Base-by-base conservation (phyloP, 768 basidiomycete species). In the Termitomyces titanicus region DNA sequence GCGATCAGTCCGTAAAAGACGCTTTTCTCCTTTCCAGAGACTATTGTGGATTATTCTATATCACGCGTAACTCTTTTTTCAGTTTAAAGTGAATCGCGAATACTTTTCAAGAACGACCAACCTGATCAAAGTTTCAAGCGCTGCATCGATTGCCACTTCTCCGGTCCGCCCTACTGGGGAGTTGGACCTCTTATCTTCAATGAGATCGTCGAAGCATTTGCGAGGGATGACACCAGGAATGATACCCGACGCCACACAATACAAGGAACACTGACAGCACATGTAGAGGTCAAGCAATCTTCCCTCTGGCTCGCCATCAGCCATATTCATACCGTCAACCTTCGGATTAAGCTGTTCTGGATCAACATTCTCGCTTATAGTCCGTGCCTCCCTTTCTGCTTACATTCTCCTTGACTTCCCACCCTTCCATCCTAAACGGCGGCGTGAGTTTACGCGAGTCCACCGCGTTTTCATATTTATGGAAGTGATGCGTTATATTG, bases 221-320 rank as follows among this genome's bases (percentile, higher is more conserved):
- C 74, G 68, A 10, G 86, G 82, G 58, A 93, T 75, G 45, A 92
- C 84, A 8, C 88, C 90, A 35, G 89, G 82, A 47, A 92, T 84
- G 51, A 86, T 72, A 18, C 79, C 76, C 25, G 86, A 89, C 1
- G 81, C 84, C 37, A 90, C 74, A 61, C 85, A 83, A 64, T 86
- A 88, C 59, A 86, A 70, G 24, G 84, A 84, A 68, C 92, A 94
- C 64, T 92, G 90, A 64, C 92, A 92, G 68, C 91, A 94, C 44
- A 92, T 73, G 64, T 88, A 92, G 29, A 92, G 75, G 68, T 92
- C 89, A 40, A 92, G 71, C 29, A 88, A 67, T 54, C 77, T 81
- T 25, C 80, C 84, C 60, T 79, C 76, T 37, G 73, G 72, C 24
- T 77, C 79, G n/a, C 49, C 56, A 35, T 64, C 56, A 18, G 73